phyloP scores from a whole-genome alignment of 2,329 filamentous ascomycete species.

The Berkeleyomyces basicola region DNA sequence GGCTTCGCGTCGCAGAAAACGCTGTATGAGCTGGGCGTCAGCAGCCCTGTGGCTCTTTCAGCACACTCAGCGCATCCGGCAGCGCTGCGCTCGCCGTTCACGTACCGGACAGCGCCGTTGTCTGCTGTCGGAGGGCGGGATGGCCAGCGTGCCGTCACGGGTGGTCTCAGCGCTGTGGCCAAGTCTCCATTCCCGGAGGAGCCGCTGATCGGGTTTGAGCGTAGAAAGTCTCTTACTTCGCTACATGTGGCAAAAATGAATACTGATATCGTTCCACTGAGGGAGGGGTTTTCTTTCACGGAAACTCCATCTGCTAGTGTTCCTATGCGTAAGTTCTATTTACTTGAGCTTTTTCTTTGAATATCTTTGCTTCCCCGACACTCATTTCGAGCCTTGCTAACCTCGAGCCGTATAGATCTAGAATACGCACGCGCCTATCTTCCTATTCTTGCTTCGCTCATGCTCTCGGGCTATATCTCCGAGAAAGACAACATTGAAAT shows the following conservation, averaged over 20 bases:
- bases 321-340: constrained; percentile 30
- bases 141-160: background rate
- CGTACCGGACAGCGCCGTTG: background rate
- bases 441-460: constrained; percentile 37
- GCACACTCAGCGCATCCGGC: background rate
- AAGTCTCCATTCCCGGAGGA: constrained; percentile 6
- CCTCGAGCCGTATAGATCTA: constrained; percentile 23
- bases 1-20: constrained; percentile 1
- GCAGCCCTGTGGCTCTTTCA: background rate
- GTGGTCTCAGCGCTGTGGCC: background rate
- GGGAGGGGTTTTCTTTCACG: background rate
- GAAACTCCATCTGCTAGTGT: constrained; percentile 20
- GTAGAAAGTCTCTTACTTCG: constrained; percentile 7
- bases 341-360: background rate
- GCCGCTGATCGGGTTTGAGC: constrained; percentile 11
- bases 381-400: background rate
- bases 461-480: constrained; percentile 35
- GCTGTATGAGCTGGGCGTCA: constrained; percentile 7
- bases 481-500: constrained; percentile 39
- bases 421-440: constrained; percentile 31
- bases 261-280: background rate
- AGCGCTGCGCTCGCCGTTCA: constrained; percentile 3
- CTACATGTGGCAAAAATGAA: background rate
- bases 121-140: background rate
- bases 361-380: background rate